Percentiles rank a stretch among this genome's conserved stretches.
These are phyloP conservation scores for Pseudozyma flocculosa DNA, from an alignment of 1,284 basidiomycete species.

Conservation along the genomic window DNA sequence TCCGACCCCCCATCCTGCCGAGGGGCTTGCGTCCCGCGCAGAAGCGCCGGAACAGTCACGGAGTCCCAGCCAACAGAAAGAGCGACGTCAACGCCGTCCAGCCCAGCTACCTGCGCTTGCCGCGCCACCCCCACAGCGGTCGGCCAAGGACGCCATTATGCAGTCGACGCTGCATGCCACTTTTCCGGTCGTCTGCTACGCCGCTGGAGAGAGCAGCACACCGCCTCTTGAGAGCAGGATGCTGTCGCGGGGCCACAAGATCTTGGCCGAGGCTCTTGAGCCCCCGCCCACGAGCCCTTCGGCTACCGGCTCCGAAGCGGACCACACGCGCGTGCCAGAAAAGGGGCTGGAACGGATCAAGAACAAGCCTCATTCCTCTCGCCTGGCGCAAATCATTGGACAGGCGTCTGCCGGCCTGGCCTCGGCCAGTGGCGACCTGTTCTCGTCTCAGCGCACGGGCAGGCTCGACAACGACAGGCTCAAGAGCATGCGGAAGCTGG, in stretches of 20 bases:
- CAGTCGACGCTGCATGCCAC: conserved; percentile 23
- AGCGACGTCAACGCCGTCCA: too few relatives aligned
- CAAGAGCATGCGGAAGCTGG: conserved; percentile 16
- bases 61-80: too few relatives aligned
- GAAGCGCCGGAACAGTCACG: too few relatives aligned
- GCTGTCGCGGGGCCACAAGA: conserved; percentile 8
- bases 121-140: too few relatives aligned
- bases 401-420: conserved; percentile 24
- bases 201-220: conserved; percentile 6
- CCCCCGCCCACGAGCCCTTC: background rate
- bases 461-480: conserved; percentile 2
- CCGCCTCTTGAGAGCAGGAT: conserved; percentile 22
- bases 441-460: conserved; percentile 4
- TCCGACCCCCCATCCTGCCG: too few relatives aligned
- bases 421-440: conserved; percentile 11
- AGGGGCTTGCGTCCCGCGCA: too few relatives aligned
- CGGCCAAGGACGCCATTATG: conserved; percentile 1
- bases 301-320: too few relatives aligned
- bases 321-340: too few relatives aligned
- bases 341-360: background rate
- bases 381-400: conserved; percentile 18
- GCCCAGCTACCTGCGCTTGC: too few relatives aligned
- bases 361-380: conserved; percentile 13
- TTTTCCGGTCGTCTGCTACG: conserved; percentile 15
- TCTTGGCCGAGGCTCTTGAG: background rate